Evolutionary conservation across 371 early-diverging fungal species (phyloP), one percentile per base, ranked within the genome.

Genomic region (Apophysomyces sp.): DNA sequence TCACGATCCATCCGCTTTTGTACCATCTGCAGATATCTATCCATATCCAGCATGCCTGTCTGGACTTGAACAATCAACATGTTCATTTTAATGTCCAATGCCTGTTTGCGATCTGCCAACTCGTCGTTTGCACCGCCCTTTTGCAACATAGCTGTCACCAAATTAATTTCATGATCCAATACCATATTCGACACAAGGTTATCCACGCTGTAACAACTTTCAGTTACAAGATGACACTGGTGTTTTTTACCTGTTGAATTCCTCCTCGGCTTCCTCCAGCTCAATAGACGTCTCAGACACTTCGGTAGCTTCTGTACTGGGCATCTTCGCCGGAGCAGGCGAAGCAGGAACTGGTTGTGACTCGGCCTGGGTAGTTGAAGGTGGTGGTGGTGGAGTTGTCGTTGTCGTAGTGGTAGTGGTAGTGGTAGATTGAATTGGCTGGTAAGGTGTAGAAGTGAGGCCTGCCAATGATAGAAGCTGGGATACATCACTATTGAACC

Each of bases 41-140:
- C 84, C 87, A 94, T 90, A n/a, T 90, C 88, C 55, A 94, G 62
- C 51, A 80, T 67, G 0, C 93, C 93, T 3, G 89, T 81, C 65
- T 91, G 89, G 4, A 93, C 92, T 65, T 88, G 79, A 7, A 91
- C 80, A 15, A 91, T 87, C n/a, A 94, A 80, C 76, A 92, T 72
- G 61, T 91, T 87, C 86, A 91, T 86, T 68, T 92, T 91, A 63
- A 93, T 83, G 54, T 92, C 89, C 36, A 90, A 76, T 9, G 84
- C 87, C 57, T 77, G 78, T 62, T 89, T 81, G 39, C 88, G 69
- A 67, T 90, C 91, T 55, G 76, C 66, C 40, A 88, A 69, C 28
- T 91, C 91, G 0, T 91, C 92, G 29, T 69, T 76, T 0, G 74
- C 64, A 11, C 36, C 49, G 11, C 29, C 13, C 34, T 61, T 36